These are phyloP conservation scores for Coffea humblotiana DNA, from an alignment of 305 asterid genomes.

Conservation along the genomic window DNA sequence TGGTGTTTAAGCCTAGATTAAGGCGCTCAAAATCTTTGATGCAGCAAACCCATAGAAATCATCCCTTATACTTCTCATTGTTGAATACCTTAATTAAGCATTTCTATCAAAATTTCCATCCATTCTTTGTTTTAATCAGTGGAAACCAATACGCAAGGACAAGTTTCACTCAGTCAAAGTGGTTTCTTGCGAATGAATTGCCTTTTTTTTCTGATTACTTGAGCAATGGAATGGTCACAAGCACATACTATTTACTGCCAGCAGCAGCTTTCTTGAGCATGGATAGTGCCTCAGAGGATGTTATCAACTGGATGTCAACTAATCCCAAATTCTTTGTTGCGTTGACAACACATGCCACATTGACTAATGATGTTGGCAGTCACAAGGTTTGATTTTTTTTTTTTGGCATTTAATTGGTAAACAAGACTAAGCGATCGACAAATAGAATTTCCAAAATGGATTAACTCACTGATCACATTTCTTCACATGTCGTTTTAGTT, in stretches of 20 bases:
- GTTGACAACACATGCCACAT: background rate
- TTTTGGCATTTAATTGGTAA: too few species aligned
- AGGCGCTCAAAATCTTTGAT: too few species aligned
- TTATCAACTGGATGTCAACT: conserved; percentile 11
- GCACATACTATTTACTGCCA: background rate
- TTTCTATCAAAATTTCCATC: too few species aligned
- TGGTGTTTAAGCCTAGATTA: too few species aligned
- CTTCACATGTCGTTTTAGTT: too few species aligned
- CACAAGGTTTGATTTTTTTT: conserved; percentile 10
- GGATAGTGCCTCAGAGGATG: conserved; percentile 6
- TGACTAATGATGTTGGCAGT: conserved; percentile 12
- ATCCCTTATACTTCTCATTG: too few species aligned
- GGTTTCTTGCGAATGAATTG: too few species aligned
- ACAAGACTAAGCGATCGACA: too few species aligned
- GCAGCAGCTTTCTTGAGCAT: background rate
- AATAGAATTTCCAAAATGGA: too few species aligned
- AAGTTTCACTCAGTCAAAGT: background rate
- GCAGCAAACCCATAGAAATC: too few species aligned
- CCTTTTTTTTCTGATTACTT: background rate
- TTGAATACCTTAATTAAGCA: too few species aligned
- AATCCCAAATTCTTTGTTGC: conserved; percentile 25
- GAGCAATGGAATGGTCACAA: conserved; percentile 7
- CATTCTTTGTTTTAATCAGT: background rate
- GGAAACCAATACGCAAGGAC: background rate
- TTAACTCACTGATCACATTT: too few species aligned